Base-by-base conservation (phyloP, 305 asterid species). In the Solanum aculeatissimum region DNA sequence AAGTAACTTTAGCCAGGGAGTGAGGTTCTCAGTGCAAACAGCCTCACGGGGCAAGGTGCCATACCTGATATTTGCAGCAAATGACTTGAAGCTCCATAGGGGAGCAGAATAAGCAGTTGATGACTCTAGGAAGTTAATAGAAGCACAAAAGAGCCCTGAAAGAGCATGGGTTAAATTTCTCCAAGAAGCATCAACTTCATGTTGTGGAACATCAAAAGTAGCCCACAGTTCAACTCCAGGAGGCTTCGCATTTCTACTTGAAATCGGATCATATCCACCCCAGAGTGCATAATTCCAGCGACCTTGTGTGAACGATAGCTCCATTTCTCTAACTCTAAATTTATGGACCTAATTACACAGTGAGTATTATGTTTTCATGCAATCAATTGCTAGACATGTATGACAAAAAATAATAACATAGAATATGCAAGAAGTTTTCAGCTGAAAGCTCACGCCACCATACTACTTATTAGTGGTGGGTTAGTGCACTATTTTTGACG, bases 221-320 rank as follows among this genome's bases (percentile, higher is more conserved):
- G 98, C 99, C 99, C 98, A 97, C 77, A 97, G 88, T 86, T 97
- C 99, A 68, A 95, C 98, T 74, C 98, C 99, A 29, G 99, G 98
- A 70, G 98, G 99, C 89, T 97, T 97, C 9, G 97, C 97, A 85
- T 93, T 93, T 87, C 90, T 84, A 90, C 93, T 97, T 74, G 98
- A 91, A 83, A 95, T 90, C 12, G 98, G 95, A 82, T 95, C 98
- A 84, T 90, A 89, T 84, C 99, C 98, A 60, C 99, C 99, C 99
- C 99, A 97, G 6, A 89, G 91, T 84, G 94, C 97, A 84, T 97
- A 97, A 86, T 94, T 97, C 98, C 98, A 97, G 53, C 98, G 97
- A 53, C 99, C 99, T 90, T 95, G 99, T n/a, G 99, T 94, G 90
- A 94, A 97, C 35, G 99, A 94, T 69, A 97, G 89, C 91, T 95